phyloP scores from a whole-genome alignment of 108 stramenopile species.

The Halocafeteria seosinensis region DNA sequence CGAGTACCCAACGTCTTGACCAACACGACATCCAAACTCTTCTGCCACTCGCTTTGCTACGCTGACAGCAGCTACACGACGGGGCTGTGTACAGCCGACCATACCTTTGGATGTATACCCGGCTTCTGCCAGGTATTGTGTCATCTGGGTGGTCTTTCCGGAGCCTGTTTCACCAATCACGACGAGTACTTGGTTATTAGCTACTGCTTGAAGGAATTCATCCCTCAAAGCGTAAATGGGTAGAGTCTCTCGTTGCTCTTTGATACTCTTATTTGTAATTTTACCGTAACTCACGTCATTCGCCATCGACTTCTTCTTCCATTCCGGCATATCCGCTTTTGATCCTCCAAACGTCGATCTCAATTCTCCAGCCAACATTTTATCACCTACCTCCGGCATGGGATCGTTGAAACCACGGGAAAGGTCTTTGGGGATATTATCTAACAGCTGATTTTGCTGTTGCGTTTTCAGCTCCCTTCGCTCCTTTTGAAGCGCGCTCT shows the following conservation, averaged over 20 bases:
- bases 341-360: conserved; percentile 46
- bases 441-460: conserved; percentile 82
- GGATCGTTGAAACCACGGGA: conserved; percentile 96
- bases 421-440: conserved; percentile 89
- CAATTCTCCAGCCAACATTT: conserved; percentile 89
- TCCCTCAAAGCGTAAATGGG: conserved; percentile 68
- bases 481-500: conserved; percentile 74
- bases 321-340: conserved; percentile 74
- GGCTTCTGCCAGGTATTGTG: conserved; percentile 86
- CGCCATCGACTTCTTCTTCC: conserved; percentile 87
- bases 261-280: conserved; percentile 68
- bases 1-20: conserved; percentile 84
- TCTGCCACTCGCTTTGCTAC: conserved; percentile 98
- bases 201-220: conserved; percentile 58
- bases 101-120: conserved; percentile 72
- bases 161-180: conserved; percentile 90
- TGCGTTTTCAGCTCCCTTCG: conserved; percentile 80
- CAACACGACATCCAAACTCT: conserved; percentile 80
- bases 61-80: conserved; percentile 86
- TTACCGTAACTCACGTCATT: conserved; percentile 78
- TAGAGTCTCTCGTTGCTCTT: conserved; percentile 79
- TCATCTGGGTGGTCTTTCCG: conserved; percentile 96
- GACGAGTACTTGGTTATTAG: conserved; percentile 60
- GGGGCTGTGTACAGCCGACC: conserved; percentile 94
- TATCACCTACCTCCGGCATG: conserved; percentile 78